These are phyloP conservation scores for Erodium maritimum DNA, from an alignment of 345 rosid genomes.

Conservation along the genomic window DNA sequence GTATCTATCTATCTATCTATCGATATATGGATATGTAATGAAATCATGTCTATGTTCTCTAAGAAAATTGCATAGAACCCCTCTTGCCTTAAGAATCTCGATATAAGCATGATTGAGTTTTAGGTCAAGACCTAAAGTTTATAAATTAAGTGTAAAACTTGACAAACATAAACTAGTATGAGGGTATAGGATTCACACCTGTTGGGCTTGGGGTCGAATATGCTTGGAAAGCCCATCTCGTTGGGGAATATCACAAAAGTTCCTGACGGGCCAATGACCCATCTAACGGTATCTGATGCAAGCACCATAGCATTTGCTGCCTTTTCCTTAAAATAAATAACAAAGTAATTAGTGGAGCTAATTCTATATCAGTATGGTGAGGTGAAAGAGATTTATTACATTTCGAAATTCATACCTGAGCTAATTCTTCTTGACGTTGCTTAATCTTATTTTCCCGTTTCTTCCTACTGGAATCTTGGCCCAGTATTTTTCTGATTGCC, in stretches of 20 bases:
- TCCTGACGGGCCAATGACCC: slow-evolving; percentile 36
- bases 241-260: slow-evolving; percentile 37
- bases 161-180: neutral
- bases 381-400: neutral
- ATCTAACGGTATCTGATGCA: slow-evolving; percentile 36
- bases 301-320: slow-evolving; percentile 32
- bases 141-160: neutral
- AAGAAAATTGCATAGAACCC: neutral
- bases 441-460: slow-evolving; percentile 43
- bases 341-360: slow-evolving; percentile 4
- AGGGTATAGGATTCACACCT: slow-evolving; percentile 1
- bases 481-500: slow-evolving; percentile 47
- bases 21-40: too few relatives aligned
- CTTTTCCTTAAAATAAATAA: slow-evolving; percentile 25
- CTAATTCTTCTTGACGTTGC: slow-evolving; percentile 42
- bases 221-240: slow-evolving; percentile 38
- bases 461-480: slow-evolving; percentile 49
- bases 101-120: neutral
- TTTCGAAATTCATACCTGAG: slow-evolving; percentile 22
- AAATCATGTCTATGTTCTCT: neutral
- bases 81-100: neutral
- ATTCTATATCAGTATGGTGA: neutral
- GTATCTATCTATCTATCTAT: too few relatives aligned
- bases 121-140: neutral
- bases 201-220: slow-evolving; percentile 28